phyloP scores from a whole-genome alignment of 2,329 filamentous ascomycete species.

The Trichoderma sp. region DNA sequence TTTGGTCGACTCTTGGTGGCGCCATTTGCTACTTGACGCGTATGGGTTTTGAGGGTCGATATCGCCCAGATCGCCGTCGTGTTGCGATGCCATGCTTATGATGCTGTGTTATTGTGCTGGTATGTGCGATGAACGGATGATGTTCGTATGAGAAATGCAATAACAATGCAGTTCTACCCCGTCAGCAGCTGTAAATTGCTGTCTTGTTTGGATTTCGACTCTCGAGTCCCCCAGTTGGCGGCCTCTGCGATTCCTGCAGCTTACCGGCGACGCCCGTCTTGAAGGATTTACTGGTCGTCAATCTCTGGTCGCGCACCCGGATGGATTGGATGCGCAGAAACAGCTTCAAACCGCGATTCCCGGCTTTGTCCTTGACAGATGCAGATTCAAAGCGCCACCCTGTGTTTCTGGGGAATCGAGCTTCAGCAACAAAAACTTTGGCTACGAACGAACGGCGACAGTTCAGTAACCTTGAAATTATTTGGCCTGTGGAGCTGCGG shows the following conservation, averaged over 20 bases:
- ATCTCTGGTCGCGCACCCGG: background rate
- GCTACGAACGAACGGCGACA: background rate
- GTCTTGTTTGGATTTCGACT: background rate
- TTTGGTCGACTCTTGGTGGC: constrained; percentile 61
- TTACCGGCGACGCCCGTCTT: background rate
- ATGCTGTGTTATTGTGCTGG: background rate
- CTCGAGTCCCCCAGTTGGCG: background rate
- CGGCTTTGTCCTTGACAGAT: background rate
- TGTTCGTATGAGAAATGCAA: background rate
- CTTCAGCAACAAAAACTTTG: background rate
- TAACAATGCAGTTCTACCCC: background rate
- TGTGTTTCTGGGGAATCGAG: background rate
- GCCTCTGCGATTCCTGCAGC: constrained; percentile 4
- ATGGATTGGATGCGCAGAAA: background rate
- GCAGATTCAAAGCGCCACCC: background rate
- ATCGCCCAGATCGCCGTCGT: constrained; percentile 27
- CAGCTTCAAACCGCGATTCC: background rate
- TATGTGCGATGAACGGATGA: background rate
- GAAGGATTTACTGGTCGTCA: background rate
- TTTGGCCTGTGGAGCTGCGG: constrained; percentile 9
- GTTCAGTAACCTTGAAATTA: background rate
- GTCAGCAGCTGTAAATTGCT: background rate
- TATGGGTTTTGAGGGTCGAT: constrained; percentile 50
- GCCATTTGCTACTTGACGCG: constrained; percentile 58
- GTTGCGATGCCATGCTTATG: constrained; percentile 25